Evolutionary conservation across 805 yeast species (phyloP).

Genomic region (Monosporozyma servazzii): DNA sequence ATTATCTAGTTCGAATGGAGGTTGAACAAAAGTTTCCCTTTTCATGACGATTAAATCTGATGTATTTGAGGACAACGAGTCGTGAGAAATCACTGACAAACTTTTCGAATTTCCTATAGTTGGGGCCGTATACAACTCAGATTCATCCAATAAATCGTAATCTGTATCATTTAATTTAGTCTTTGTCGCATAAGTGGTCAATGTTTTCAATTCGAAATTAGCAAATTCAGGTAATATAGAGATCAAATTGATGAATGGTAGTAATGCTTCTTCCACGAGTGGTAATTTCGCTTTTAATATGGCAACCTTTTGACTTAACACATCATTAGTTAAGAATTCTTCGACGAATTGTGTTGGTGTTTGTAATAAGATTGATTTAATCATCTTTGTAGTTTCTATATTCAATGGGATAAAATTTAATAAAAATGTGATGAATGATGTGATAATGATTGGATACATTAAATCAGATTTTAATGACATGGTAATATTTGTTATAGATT

Average conservation of each 20-base stretch:
- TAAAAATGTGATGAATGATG: conserved; percentile 30
- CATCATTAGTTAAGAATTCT: conserved; percentile 28
- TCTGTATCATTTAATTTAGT: conserved; percentile 33
- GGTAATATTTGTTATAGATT: conserved; percentile 35
- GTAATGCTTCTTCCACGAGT: conserved; percentile 36
- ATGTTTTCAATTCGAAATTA: conserved; percentile 44
- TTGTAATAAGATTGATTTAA: conserved; percentile 22
- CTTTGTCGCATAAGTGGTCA: conserved; percentile 54
- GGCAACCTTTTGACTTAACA: conserved; percentile 28
- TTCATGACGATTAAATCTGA: conserved; percentile 42
- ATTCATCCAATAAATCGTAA: conserved; percentile 35
- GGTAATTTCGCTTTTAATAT: conserved; percentile 72
- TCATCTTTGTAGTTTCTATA: conserved; percentile 25
- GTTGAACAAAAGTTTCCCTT: conserved; percentile 40
- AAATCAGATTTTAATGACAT: conserved; percentile 40
- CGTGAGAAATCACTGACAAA: neutral
- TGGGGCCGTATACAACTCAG: neutral
- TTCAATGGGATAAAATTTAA: conserved; percentile 42
- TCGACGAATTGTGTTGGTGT: conserved; percentile 34
- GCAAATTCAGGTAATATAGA: conserved; percentile 62
- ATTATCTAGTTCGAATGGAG: conserved; percentile 45
- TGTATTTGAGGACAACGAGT: neutral
- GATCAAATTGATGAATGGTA: conserved; percentile 52
- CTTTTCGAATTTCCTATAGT: neutral
- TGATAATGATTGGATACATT: conserved; percentile 36